phyloP scores from a whole-genome alignment of 805 yeast genomes.

The Blastobotrys attinorum region DNA sequence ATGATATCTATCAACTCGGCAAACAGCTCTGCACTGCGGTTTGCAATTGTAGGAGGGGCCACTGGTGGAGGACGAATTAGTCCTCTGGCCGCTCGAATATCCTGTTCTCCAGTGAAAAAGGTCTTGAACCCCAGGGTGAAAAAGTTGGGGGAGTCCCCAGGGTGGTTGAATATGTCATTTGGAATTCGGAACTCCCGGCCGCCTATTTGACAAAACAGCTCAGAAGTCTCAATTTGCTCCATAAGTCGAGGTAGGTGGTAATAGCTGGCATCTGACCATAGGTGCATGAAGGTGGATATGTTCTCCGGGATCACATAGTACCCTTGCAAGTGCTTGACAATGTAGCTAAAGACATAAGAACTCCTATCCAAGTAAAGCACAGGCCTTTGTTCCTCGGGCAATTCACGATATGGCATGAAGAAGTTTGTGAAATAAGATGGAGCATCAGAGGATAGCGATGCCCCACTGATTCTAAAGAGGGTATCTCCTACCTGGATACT shows the following conservation, averaged over 20 bases:
- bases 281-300: constrained; percentile 52
- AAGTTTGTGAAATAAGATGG: constrained; percentile 82
- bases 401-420: constrained; percentile 33
- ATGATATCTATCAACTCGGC: constrained; percentile 46
- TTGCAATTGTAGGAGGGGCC: constrained; percentile 44
- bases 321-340: constrained; percentile 62
- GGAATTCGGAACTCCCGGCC: constrained; percentile 52
- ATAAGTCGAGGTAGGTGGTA: constrained; percentile 56
- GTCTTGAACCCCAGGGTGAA: constrained; percentile 56
- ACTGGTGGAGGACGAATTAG: constrained; percentile 74
- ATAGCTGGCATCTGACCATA: constrained; percentile 65
- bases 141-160: constrained; percentile 74
- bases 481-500: constrained; percentile 62
- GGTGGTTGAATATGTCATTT: constrained; percentile 40
- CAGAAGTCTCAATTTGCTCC: constrained; percentile 42
- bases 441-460: constrained; percentile 75
- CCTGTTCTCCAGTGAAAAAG: constrained; percentile 26
- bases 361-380: constrained; percentile 65
- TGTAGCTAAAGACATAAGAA: constrained; percentile 57
- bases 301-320: constrained; percentile 54
- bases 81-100: constrained; percentile 22
- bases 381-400: constrained; percentile 29
- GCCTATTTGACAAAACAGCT: constrained; percentile 52
- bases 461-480: constrained; percentile 64
- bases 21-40: constrained; percentile 49